Conservation (phyloP, 2,329 filamentous ascomycete species). For the Claviceps sp. region DNA sequence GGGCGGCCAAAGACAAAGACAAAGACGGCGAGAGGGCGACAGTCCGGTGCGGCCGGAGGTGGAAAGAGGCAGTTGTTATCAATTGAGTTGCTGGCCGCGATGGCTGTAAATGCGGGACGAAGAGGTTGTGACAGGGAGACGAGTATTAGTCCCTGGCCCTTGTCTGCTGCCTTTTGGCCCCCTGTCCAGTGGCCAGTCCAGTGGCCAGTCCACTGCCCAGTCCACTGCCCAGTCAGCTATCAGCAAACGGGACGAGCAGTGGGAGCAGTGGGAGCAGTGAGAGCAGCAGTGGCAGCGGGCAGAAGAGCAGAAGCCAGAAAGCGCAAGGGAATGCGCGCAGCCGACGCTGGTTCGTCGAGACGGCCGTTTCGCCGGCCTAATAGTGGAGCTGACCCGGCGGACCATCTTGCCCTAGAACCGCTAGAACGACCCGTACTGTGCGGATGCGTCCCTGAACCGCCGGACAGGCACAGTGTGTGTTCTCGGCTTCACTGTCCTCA, state of each 20-base stretch:
- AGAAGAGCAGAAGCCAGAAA: slow-evolving; percentile 8
- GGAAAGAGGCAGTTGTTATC: not conserved
- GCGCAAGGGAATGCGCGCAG: slow-evolving; percentile 10
- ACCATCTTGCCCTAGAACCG: not conserved
- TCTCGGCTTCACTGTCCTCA: not conserved
- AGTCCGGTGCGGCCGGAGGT: not conserved
- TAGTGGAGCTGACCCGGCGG: slow-evolving; percentile 31
- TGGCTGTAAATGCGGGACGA: not conserved
- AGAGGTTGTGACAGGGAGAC: too few species aligned
- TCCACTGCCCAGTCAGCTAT: not conserved
- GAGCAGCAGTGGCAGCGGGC: not conserved
- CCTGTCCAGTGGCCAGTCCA: too few species aligned
- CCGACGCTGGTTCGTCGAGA: slow-evolving; percentile 24
- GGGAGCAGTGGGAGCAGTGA: not conserved
- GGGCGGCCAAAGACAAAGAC: not conserved
- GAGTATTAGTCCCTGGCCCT: too few species aligned
- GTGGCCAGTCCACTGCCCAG: too few species aligned
- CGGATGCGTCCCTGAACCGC: not conserved
- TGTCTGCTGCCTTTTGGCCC: too few species aligned
- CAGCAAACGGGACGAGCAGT: not conserved
- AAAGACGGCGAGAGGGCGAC: not conserved
- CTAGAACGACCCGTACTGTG: not conserved
- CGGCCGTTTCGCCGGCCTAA: slow-evolving; percentile 46
- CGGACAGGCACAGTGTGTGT: not conserved
- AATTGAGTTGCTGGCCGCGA: not conserved